These are phyloP conservation scores for Pythium scleroteichum DNA, from an alignment of 352 stramenopile species.

Conservation along the genomic window DNA sequence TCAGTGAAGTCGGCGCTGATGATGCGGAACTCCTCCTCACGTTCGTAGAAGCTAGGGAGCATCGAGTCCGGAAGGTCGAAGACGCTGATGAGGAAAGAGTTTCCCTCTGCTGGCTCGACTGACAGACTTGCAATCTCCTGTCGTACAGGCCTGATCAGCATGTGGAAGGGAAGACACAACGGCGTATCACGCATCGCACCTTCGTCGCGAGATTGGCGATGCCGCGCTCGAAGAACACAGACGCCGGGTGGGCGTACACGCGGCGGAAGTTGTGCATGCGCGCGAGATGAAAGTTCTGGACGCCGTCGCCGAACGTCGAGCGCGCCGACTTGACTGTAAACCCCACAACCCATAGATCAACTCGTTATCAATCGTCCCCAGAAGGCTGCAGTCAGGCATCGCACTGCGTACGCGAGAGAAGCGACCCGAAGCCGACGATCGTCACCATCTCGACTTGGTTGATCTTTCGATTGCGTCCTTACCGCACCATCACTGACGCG, in stretches of 20 bases:
- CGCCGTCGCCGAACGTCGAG: conserved; percentile 84
- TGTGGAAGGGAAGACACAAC: not conserved
- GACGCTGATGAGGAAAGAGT: conserved; percentile 68
- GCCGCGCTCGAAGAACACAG: conserved; percentile 92
- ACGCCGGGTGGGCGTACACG: conserved; percentile 91
- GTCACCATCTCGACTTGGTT: conserved; percentile 43
- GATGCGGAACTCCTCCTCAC: conserved; percentile 91
- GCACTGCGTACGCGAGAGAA: conserved; percentile 66
- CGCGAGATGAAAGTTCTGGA: conserved; percentile 89
- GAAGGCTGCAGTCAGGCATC: not conserved
- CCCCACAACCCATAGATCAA: not conserved
- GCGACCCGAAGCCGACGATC: conserved; percentile 91
- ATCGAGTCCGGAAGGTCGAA: conserved; percentile 64
- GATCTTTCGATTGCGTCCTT: not conserved
- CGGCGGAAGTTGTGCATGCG: conserved; percentile 83
- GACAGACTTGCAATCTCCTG: conserved; percentile 91
- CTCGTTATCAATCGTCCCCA: not conserved
- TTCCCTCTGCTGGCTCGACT: conserved; percentile 56
- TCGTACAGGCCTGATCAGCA: not conserved
- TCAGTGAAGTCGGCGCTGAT: conserved; percentile 74
- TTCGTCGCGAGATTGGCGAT: conserved; percentile 89
- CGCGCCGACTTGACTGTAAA: conserved; percentile 67
- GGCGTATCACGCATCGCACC: conserved; percentile 24
- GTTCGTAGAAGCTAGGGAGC: conserved; percentile 72
- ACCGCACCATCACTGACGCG: not conserved